Conservation (phyloP, 176 grass and related monocot species). For the Aegilops tauschii region DNA sequence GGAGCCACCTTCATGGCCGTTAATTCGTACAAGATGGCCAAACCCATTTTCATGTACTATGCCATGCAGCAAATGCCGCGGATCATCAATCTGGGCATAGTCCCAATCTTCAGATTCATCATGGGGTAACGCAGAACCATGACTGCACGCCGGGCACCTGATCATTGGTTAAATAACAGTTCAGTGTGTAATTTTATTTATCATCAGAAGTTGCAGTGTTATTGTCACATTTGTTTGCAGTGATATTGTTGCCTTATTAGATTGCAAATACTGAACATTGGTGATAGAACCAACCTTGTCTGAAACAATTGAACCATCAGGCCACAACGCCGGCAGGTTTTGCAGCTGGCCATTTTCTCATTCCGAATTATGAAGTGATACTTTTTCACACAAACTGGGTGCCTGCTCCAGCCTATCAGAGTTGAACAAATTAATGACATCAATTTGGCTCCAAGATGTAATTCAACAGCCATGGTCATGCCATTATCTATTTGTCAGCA, state of each 20-base stretch:
- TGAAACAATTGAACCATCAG: constrained; percentile 23
- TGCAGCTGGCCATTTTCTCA: background rate
- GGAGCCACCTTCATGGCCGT: constrained; percentile 62
- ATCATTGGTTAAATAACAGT: background rate
- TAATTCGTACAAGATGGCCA: constrained; percentile 63
- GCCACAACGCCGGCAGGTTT: constrained; percentile 51
- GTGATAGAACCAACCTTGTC: constrained; percentile 34
- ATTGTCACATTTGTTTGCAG: background rate
- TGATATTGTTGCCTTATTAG: background rate
- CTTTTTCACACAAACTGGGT: constrained; percentile 71
- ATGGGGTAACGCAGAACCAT: background rate
- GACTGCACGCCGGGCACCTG: constrained; percentile 44
- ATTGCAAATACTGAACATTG: background rate
- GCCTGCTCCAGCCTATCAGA: constrained; percentile 66
- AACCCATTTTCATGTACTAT: constrained; percentile 78
- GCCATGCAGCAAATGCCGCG: constrained; percentile 58
- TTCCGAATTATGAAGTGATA: constrained; percentile 86
- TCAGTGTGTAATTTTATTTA: background rate
- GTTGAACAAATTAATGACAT: background rate
- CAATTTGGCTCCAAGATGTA: background rate
- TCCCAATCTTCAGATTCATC: constrained; percentile 37
- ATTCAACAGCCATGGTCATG: background rate
- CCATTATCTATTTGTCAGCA: background rate
- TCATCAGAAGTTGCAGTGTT: background rate
- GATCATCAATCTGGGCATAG: constrained; percentile 43